phyloP scores from a whole-genome alignment of 805 yeast genomes.

The Candida patagonica region DNA sequence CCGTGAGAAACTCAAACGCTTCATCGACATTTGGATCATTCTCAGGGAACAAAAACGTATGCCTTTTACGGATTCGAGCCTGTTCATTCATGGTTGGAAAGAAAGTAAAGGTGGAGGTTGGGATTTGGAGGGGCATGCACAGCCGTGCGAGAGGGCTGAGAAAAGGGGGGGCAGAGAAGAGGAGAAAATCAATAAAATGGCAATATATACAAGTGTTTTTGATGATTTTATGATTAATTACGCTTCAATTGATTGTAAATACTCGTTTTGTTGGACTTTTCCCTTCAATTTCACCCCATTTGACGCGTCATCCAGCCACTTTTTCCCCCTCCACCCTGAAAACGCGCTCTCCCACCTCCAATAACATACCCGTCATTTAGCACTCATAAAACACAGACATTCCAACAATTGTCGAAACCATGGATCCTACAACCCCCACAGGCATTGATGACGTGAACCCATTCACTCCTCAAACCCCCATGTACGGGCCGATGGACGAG shows the following conservation, averaged over 20 bases:
- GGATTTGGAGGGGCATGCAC: too few relatives aligned
- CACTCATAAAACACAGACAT: neutral
- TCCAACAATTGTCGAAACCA: neutral
- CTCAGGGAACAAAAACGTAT: conserved; percentile 13
- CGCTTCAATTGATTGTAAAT: neutral
- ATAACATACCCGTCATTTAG: neutral
- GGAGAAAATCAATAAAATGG: too few relatives aligned
- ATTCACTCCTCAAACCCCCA: conserved; percentile 18
- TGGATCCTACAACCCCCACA: conserved; percentile 14
- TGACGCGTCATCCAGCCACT: neutral
- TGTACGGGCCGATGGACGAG: conserved; percentile 20
- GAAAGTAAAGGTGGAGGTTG: too few relatives aligned
- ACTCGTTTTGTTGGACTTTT: neutral
- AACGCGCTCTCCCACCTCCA: too few relatives aligned
- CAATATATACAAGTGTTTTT: too few relatives aligned
- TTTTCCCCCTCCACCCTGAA: neutral
- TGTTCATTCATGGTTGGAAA: neutral
- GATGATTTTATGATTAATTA: too few relatives aligned
- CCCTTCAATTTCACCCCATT: neutral
- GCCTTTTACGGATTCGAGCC: conserved; percentile 13
- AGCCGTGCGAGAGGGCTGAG: too few relatives aligned
- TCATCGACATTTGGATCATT: neutral
- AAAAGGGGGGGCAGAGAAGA: too few relatives aligned
- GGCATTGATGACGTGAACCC: conserved; percentile 7
- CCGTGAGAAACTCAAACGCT: neutral